phyloP scores from a whole-genome alignment of 208 protist species.

The Spongospora subterranea region DNA sequence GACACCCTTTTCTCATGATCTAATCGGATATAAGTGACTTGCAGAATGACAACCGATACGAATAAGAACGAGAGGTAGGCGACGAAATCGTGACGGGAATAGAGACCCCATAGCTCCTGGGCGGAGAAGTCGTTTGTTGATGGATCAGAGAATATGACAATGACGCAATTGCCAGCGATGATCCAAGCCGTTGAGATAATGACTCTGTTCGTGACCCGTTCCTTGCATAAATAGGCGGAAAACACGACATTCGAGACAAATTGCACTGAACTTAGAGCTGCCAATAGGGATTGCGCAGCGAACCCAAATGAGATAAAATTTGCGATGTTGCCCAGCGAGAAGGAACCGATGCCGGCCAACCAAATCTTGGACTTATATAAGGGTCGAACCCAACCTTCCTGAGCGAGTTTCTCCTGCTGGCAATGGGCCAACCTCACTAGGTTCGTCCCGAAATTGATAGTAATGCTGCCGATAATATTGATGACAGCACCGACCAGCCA shows the following conservation, averaged over 20 bases:
- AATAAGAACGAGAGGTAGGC: background rate
- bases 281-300: conserved; percentile 36
- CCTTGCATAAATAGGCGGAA: background rate
- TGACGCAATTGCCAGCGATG: conserved; percentile 37
- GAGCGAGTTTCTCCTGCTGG: background rate
- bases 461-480: background rate
- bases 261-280: conserved; percentile 11
- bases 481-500: conserved; percentile 5
- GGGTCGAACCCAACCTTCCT: background rate
- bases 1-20: background rate
- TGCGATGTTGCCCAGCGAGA: background rate
- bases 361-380: conserved; percentile 24
- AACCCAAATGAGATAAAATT: conserved; percentile 53
- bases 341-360: background rate
- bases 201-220: background rate
- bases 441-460: conserved; percentile 50
- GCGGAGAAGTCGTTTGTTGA: background rate
- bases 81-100: background rate
- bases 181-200: conserved; percentile 1
- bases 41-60: background rate
- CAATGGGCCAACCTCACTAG: background rate
- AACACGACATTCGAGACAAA: conserved; percentile 42
- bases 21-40: background rate
- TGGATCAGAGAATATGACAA: conserved; percentile 23
- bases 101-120: background rate